These are phyloP conservation scores for Ambrosiella beaveri DNA, from an alignment of 2,329 filamentous ascomycete species.

Conservation along the genomic window DNA sequence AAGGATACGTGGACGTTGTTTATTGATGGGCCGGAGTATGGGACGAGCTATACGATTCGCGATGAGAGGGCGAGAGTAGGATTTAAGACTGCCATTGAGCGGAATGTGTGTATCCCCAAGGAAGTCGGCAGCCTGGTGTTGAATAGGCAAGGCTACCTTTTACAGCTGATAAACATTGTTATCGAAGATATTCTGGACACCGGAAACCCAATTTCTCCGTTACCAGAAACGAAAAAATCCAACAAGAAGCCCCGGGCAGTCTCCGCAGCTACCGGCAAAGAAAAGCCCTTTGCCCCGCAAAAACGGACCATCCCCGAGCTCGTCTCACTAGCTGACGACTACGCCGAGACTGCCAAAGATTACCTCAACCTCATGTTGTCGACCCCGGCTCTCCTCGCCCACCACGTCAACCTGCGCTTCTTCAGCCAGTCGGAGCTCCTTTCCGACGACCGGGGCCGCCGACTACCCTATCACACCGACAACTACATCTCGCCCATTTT, in stretches of 20 bases:
- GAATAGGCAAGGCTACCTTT: constrained; percentile 21
- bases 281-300: constrained; percentile 14
- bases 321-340: constrained; percentile 19
- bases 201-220: constrained; percentile 16
- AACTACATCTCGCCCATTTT: constrained; percentile 25
- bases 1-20: constrained; percentile 21
- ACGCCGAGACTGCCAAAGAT: constrained; percentile 20
- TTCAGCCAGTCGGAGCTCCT: constrained; percentile 26
- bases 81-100: constrained; percentile 16
- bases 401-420: constrained; percentile 22
- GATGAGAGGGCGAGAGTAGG: background rate
- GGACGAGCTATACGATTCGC: constrained; percentile 19
- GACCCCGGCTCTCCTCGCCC: constrained; percentile 20
- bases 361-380: constrained; percentile 20
- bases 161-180: constrained; percentile 25
- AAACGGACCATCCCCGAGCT: constrained; percentile 19
- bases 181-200: constrained; percentile 26
- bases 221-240: background rate
- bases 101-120: constrained; percentile 18
- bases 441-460: constrained; percentile 27
- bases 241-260: background rate
- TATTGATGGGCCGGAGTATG: constrained; percentile 21
- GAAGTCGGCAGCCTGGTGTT: constrained; percentile 23
- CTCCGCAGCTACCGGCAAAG: background rate
- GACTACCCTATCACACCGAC: constrained; percentile 22